Conservation (phyloP, 2,329 filamentous ascomycete species). For the Aphanocladium album region DNA sequence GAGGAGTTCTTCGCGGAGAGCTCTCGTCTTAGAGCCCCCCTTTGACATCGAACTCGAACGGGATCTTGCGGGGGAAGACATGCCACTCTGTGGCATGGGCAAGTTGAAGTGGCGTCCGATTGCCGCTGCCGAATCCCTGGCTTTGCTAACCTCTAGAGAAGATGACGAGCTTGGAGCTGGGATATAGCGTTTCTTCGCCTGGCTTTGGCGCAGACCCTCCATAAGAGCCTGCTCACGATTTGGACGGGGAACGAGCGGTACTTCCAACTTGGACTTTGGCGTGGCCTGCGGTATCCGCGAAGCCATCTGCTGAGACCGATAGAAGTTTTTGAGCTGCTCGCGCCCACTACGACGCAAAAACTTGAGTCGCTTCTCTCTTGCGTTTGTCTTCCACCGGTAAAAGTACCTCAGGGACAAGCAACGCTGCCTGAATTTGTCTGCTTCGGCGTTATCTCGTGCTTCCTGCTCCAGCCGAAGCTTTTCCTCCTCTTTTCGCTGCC, state of each 20-base stretch:
- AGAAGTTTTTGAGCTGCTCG: slow-evolving; percentile 45
- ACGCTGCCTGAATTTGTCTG: slow-evolving; percentile 43
- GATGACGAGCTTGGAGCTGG: slow-evolving; percentile 20
- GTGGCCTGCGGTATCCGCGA: slow-evolving; percentile 4
- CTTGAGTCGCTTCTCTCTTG: slow-evolving; percentile 43
- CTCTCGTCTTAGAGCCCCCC: slow-evolving; percentile 30
- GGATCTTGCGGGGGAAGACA: slow-evolving; percentile 16
- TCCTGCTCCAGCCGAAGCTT: slow-evolving; percentile 44
- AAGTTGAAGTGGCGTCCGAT: slow-evolving; percentile 16
- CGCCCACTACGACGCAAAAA: slow-evolving; percentile 48
- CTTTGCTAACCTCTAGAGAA: background rate
- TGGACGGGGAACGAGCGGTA: background rate
- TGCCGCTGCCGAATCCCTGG: slow-evolving; percentile 15
- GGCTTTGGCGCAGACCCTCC: slow-evolving; percentile 7
- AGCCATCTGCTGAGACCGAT: slow-evolving; percentile 32
- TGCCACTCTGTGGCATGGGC: slow-evolving; percentile 15
- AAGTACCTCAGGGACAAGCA: slow-evolving; percentile 51
- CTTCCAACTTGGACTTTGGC: slow-evolving; percentile 18
- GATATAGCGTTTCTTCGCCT: background rate
- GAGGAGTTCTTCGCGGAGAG: slow-evolving; percentile 30
- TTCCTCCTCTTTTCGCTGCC: slow-evolving; percentile 36
- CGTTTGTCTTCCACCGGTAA: slow-evolving; percentile 49
- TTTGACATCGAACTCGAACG: slow-evolving; percentile 17
- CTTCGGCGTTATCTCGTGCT: slow-evolving; percentile 39
- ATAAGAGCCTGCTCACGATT: slow-evolving; percentile 8